These are phyloP conservation scores for Ascoidea rubescens DNA, from an alignment of 805 yeast species.

Conservation along the genomic window DNA sequence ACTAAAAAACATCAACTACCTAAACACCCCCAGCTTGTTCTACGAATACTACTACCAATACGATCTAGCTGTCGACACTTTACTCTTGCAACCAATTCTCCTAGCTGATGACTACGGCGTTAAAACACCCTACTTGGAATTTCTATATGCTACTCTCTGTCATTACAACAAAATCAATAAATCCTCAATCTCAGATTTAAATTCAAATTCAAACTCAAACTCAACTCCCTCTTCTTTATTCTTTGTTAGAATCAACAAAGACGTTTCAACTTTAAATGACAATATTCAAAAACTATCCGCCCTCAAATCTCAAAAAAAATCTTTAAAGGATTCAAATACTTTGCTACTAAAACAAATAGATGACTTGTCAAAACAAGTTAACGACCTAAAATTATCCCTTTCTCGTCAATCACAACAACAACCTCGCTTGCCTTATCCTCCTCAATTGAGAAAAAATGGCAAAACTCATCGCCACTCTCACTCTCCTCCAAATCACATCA, in stretches of 20 bases:
- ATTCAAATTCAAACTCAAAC: no score
- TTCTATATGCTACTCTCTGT: conserved; percentile 64
- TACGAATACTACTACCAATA: conserved; percentile 49
- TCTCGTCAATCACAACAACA: not conserved
- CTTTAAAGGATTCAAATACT: not conserved
- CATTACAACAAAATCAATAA: conserved; percentile 33
- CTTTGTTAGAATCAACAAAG: not conserved
- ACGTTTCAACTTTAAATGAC: not conserved
- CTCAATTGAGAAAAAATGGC: not conserved
- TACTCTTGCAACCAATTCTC: conserved; percentile 73
- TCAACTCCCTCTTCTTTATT: not conserved
- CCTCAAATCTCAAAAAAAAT: no score
- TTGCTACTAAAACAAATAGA: not conserved
- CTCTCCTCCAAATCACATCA: not conserved
- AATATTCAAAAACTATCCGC: no score
- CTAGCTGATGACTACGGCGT: conserved; percentile 81
- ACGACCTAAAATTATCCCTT: not conserved
- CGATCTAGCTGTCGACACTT: conserved; percentile 56
- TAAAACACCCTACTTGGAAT: conserved; percentile 84
- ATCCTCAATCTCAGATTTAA: not conserved
- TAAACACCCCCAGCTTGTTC: conserved; percentile 44
- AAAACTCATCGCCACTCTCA: not conserved
- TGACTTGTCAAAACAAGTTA: not conserved
- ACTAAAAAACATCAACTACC: conserved; percentile 19
- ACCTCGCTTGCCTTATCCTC: not conserved